These are phyloP conservation scores for Avicennia marina DNA, from an alignment of 257 asterid genomes.

Conservation along the genomic window DNA sequence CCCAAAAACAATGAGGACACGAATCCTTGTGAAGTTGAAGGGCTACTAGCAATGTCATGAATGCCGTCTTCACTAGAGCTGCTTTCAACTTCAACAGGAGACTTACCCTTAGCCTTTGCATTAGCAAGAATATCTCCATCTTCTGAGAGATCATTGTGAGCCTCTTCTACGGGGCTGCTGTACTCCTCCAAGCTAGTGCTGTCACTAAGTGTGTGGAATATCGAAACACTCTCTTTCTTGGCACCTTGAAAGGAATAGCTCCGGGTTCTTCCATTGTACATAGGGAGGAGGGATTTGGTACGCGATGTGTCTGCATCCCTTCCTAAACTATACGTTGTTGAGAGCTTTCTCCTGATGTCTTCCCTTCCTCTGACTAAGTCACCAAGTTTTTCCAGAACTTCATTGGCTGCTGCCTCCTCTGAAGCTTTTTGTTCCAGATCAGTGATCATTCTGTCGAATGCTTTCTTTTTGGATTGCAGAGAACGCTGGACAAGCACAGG, in stretches of 20 bases:
- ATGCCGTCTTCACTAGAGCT: constrained; percentile 37
- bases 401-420: constrained; percentile 44
- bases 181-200: constrained; percentile 15
- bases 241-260: constrained; percentile 64
- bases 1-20: constrained; percentile 13
- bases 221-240: constrained; percentile 54
- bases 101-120: constrained; percentile 40
- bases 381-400: constrained; percentile 47
- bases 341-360: constrained; percentile 63
- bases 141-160: constrained; percentile 12
- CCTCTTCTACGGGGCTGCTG: constrained; percentile 22
- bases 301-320: constrained; percentile 41
- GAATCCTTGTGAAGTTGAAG: constrained; percentile 21
- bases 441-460: constrained; percentile 60
- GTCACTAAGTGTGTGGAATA: constrained; percentile 49
- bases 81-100: constrained; percentile 31
- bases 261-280: constrained; percentile 35
- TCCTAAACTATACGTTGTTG: constrained; percentile 78
- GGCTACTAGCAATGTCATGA: constrained; percentile 17
- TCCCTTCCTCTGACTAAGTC: constrained; percentile 65
- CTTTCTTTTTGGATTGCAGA: constrained; percentile 63
- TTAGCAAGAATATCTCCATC: constrained; percentile 24
- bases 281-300: constrained; percentile 48
- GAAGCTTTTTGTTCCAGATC: constrained; percentile 58
- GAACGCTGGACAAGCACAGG: constrained; percentile 49